Conservation (phyloP, 768 basidiomycete genomes). For the Kwoniella heveanensis region DNA sequence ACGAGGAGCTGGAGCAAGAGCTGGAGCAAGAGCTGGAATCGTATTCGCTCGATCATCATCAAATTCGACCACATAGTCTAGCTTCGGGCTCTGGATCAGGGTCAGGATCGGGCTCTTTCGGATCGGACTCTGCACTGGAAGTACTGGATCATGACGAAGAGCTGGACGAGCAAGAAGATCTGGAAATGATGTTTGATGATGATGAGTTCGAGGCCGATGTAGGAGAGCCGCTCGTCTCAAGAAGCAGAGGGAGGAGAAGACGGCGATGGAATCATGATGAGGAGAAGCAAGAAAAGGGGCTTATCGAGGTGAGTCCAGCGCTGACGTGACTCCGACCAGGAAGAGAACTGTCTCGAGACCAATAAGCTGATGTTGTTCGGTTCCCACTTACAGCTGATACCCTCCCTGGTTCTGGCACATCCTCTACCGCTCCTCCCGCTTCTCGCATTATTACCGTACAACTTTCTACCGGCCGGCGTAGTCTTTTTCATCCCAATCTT, state of each 20-base stretch:
- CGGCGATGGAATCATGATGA: slow-evolving; percentile 32
- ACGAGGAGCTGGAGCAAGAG: too few species aligned
- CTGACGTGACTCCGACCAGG: background rate
- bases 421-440: slow-evolving; percentile 51
- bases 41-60: background rate
- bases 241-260: slow-evolving; percentile 14
- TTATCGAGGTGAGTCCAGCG: slow-evolving; percentile 40
- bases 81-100: background rate
- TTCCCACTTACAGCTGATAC: slow-evolving; percentile 39
- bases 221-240: slow-evolving; percentile 26
- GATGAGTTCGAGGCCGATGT: slow-evolving; percentile 25
- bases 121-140: slow-evolving; percentile 24
- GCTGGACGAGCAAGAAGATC: slow-evolving; percentile 11
- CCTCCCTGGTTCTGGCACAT: slow-evolving; percentile 51
- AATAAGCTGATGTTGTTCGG: background rate
- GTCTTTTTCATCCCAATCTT: slow-evolving; percentile 52
- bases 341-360: background rate
- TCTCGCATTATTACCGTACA: slow-evolving; percentile 46
- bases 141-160: slow-evolving; percentile 29
- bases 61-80: background rate
- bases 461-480: slow-evolving; percentile 53
- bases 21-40: background rate
- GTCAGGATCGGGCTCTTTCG: slow-evolving; percentile 19
- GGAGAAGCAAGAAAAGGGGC: slow-evolving; percentile 32
- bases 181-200: slow-evolving; percentile 19